Conservation (phyloP, 2,329 filamentous ascomycete species). For the Colletotrichum echinochloae region DNA sequence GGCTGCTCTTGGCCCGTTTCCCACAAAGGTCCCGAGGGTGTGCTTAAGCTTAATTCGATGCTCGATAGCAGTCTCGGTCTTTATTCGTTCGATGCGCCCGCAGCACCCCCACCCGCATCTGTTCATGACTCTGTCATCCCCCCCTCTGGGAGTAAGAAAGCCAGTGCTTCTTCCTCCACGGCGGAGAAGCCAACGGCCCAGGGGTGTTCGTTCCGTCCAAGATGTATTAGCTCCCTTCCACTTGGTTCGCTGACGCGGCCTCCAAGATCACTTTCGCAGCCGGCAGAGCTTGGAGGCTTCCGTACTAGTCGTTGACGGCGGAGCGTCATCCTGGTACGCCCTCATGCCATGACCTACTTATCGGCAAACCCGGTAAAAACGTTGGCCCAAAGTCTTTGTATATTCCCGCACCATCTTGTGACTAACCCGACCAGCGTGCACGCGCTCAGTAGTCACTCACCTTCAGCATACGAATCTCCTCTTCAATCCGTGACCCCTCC, state of each 20-base stretch:
- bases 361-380: constrained; percentile 33
- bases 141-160: constrained; percentile 28
- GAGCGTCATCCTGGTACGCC: constrained; percentile 32
- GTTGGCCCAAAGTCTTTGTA: neutral
- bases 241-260: constrained; percentile 36
- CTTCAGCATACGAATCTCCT: neutral
- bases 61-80: constrained; percentile 32
- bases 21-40: constrained; percentile 33
- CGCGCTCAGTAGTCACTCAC: neutral
- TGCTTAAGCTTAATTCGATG: constrained; percentile 41
- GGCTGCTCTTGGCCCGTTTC: constrained; percentile 20
- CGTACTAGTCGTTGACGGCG: constrained; percentile 27
- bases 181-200: constrained; percentile 10
- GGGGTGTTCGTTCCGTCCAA: neutral
- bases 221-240: constrained; percentile 5
- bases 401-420: constrained; percentile 5
- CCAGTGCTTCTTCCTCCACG: constrained; percentile 30
- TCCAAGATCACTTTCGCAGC: constrained; percentile 13
- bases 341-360: constrained; percentile 33
- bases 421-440: neutral
- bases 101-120: constrained; percentile 9
- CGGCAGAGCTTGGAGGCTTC: constrained; percentile 12
- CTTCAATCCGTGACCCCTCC: neutral
- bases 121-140: constrained; percentile 1
- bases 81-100: constrained; percentile 33